A percentile compares a stretch with the other conserved stretches of the same genome.
These are phyloP conservation scores for Euphorbia schlechtendalii DNA, from an alignment of 441 rosid genomes.

Conservation along the genomic window DNA sequence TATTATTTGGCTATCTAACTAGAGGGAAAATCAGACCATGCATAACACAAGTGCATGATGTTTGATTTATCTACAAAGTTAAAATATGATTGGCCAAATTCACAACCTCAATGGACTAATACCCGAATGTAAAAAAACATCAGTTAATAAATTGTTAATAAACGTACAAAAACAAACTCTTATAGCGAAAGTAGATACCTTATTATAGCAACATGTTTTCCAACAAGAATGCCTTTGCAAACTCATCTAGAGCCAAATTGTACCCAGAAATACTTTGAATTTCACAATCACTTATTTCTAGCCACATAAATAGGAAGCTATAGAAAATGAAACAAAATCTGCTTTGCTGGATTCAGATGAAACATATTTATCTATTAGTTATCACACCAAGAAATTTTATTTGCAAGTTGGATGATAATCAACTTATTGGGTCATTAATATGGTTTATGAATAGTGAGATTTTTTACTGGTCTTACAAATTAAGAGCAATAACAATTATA, in stretches of 20 bases:
- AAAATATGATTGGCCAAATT: constrained; percentile 7
- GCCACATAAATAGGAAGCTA: constrained; percentile 36
- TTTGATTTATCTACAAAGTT: background rate
- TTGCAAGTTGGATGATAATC: background rate
- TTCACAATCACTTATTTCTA: constrained; percentile 18
- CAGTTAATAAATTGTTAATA: too few species aligned
- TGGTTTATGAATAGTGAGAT: background rate
- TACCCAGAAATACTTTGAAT: constrained; percentile 26
- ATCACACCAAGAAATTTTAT: constrained; percentile 8
- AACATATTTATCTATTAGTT: constrained; percentile 18
- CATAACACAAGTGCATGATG: background rate
- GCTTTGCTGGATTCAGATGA: background rate
- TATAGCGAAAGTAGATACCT: constrained; percentile 18
- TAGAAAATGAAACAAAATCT: constrained; percentile 4
- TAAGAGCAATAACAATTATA: background rate
- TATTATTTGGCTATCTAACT: too few species aligned
- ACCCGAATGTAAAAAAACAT: too few species aligned
- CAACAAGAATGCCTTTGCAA: constrained; percentile 17
- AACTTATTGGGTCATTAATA: too few species aligned
- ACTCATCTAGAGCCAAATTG: constrained; percentile 32
- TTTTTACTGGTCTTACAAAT: background rate
- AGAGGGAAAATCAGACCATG: background rate
- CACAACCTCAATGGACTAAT: background rate
- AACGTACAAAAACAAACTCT: too few species aligned
- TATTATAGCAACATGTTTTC: constrained; percentile 31